Conservation (phyloP, 345 rosid species). For the Bruguiera gymnorhiza region DNA sequence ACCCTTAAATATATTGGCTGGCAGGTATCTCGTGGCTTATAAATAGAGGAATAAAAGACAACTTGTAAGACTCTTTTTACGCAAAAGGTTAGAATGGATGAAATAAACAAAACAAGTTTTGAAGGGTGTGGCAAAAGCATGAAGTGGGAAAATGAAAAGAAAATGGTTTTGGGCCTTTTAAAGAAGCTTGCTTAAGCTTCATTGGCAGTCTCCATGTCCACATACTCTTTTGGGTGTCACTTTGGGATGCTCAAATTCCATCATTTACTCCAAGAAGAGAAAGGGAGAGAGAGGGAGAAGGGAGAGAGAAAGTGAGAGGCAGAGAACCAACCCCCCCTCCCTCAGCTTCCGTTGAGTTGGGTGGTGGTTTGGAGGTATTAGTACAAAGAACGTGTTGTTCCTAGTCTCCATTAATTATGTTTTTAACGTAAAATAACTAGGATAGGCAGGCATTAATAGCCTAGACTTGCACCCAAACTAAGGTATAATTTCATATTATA, state of each 20-base stretch:
- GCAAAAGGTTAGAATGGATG: neutral
- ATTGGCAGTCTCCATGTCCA: constrained; percentile 21
- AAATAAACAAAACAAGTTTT: neutral
- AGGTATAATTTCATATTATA: no score
- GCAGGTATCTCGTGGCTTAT: neutral
- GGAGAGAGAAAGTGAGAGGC: constrained; percentile 30
- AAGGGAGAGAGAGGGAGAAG: constrained; percentile 7
- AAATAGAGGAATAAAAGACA: neutral
- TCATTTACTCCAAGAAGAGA: neutral
- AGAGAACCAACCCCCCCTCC: constrained; percentile 23
- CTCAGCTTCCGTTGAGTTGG: constrained; percentile 13
- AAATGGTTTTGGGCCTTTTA: constrained; percentile 20
- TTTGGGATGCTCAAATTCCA: constrained; percentile 68
- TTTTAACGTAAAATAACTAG: no score
- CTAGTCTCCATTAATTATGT: neutral
- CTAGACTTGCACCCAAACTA: no score
- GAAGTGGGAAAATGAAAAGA: neutral
- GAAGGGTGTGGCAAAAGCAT: neutral
- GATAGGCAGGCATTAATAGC: no score
- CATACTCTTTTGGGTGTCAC: constrained; percentile 16
- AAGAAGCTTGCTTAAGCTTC: constrained; percentile 39
- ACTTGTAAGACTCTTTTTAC: neutral
- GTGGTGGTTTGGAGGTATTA: neutral
- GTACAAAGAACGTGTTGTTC: neutral
- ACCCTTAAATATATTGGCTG: neutral